Evolutionary conservation across 1,284 basidiomycete genomes (phyloP).

Genomic region (Leccinum solheimii): DNA sequence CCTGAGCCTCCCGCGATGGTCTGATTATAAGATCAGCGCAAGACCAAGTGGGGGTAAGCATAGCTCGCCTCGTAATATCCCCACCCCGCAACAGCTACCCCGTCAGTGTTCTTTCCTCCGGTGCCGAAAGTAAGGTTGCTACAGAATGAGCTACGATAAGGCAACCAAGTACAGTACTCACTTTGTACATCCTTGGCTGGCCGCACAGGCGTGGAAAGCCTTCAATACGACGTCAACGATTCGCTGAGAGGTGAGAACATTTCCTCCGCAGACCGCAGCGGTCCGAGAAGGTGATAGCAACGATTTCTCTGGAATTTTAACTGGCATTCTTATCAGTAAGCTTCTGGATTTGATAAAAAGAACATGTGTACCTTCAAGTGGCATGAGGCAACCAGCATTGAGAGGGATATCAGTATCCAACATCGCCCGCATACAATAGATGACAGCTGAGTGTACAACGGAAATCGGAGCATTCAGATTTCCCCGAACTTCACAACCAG

Average conservation of each 20-base stretch:
- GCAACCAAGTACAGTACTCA: constrained; percentile 36
- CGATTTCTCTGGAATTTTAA: constrained; percentile 80
- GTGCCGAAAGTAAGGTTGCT: constrained; percentile 91
- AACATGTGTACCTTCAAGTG: constrained; percentile 60
- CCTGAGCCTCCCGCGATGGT: constrained; percentile 94
- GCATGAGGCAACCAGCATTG: constrained; percentile 90
- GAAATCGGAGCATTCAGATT: constrained; percentile 90
- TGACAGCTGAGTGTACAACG: constrained; percentile 90
- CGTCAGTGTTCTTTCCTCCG: constrained; percentile 83
- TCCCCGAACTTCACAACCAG: constrained; percentile 85
- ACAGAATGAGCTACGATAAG: constrained; percentile 18
- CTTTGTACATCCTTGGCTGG: constrained; percentile 94
- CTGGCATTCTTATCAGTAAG: constrained; percentile 38
- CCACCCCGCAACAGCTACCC: constrained; percentile 79
- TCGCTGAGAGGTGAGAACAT: constrained; percentile 89
- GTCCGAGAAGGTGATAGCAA: constrained; percentile 81
- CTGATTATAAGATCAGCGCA: constrained; percentile 38
- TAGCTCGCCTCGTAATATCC: constrained; percentile 85
- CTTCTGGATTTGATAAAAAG: background rate
- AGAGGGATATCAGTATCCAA: constrained; percentile 90
- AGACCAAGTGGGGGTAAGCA: background rate
- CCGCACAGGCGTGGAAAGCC: constrained; percentile 91
- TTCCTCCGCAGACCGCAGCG: constrained; percentile 92
- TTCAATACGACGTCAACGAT: constrained; percentile 95
- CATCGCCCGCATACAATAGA: constrained; percentile 95